Percentiles rank a stretch among this genome's conserved stretches.
These are phyloP conservation scores for Closterium sp. DNA, from an alignment of 139 green algal species.

Conservation along the genomic window DNA sequence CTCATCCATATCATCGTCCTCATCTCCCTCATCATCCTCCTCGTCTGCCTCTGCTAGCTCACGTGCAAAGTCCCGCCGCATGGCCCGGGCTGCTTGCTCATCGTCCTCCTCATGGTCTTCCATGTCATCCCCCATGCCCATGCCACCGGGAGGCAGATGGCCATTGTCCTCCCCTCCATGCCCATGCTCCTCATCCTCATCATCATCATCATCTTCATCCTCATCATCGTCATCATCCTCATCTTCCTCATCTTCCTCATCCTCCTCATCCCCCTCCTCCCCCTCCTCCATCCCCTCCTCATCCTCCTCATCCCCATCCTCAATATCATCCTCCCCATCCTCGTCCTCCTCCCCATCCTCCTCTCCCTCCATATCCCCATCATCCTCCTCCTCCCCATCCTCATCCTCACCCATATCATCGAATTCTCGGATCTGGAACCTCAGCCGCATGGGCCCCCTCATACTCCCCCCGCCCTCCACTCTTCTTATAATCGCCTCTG, in stretches of 20 bases:
- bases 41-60: constrained; percentile 41
- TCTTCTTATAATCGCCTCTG: constrained; percentile 49
- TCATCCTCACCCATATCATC: background rate
- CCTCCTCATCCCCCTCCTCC: constrained; percentile 18
- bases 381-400: constrained; percentile 38
- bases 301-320: constrained; percentile 44
- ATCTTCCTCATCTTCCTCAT: constrained; percentile 33
- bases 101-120: constrained; percentile 39
- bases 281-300: constrained; percentile 17
- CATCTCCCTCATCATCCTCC: constrained; percentile 49
- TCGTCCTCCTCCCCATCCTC: constrained; percentile 51
- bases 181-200: constrained; percentile 49
- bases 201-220: constrained; percentile 33
- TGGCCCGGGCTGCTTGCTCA: constrained; percentile 23
- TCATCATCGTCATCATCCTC: constrained; percentile 13
- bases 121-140: background rate
- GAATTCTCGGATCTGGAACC: constrained; percentile 5
- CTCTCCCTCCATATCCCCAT: constrained; percentile 51
- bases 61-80: background rate
- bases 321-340: constrained; percentile 53
- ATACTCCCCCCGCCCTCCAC: constrained; percentile 23
- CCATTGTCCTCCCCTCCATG: constrained; percentile 27
- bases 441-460: background rate
- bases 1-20: constrained; percentile 25
- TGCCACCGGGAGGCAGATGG: background rate